phyloP scores from a whole-genome alignment of 116 monocot species.

The Dioscorea cayenensis region DNA sequence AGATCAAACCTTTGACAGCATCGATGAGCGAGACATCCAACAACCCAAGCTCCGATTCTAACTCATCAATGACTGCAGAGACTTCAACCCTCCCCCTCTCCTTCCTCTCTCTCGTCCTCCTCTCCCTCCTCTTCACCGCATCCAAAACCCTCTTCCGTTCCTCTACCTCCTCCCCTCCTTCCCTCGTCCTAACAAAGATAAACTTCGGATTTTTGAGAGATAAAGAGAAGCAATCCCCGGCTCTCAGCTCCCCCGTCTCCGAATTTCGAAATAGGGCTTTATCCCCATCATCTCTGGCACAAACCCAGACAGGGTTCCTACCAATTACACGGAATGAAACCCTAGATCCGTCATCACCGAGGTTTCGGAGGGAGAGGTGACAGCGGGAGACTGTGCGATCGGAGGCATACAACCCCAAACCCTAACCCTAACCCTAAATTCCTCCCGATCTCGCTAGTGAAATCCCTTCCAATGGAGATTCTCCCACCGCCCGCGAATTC shows the following conservation, averaged over 20 bases:
- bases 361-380: neutral
- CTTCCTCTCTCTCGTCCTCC: constrained; percentile 33
- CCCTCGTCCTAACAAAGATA: constrained; percentile 22
- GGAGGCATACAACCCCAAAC: neutral
- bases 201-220: constrained; percentile 30
- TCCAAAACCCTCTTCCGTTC: constrained; percentile 10
- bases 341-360: neutral
- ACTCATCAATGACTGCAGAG: neutral
- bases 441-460: neutral
- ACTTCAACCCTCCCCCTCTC: constrained; percentile 19
- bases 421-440: neutral
- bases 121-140: constrained; percentile 31
- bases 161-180: constrained; percentile 2
- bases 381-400: constrained; percentile 11
- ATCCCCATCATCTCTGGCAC: neutral
- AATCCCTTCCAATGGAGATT: neutral
- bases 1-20: constrained; percentile 34
- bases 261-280: constrained; percentile 20
- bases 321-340: constrained; percentile 44
- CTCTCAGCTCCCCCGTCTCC: constrained; percentile 39
- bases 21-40: constrained; percentile 32
- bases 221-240: constrained; percentile 33
- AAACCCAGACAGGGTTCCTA: constrained; percentile 47
- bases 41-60: constrained; percentile 11
- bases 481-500: neutral